These are phyloP conservation scores for Cinnamomum micranthum DNA, from an alignment of 164 flowering plant genomes.

Conservation along the genomic window DNA sequence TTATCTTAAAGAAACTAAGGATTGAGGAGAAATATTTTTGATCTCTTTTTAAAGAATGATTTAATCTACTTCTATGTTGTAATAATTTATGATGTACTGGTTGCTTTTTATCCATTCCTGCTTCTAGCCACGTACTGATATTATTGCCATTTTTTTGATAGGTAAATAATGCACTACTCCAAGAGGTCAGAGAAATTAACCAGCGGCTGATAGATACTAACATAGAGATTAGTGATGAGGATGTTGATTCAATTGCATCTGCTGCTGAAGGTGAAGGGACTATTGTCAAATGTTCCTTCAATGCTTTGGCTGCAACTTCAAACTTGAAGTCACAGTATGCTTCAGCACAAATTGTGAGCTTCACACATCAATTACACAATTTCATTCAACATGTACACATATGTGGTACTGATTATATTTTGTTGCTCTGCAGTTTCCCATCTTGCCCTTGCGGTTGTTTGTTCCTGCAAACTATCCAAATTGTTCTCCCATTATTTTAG, in stretches of 20 bases:
- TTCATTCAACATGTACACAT: too few relatives aligned
- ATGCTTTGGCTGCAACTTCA: conserved; percentile 80
- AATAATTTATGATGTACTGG: too few relatives aligned
- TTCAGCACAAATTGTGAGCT: conserved; percentile 66
- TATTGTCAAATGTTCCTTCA: conserved; percentile 73
- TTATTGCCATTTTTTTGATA: conserved; percentile 13
- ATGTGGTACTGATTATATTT: not conserved
- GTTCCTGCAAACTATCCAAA: conserved; percentile 80
- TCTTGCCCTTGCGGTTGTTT: conserved; percentile 71
- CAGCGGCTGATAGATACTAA: conserved; percentile 79
- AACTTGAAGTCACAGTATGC: conserved; percentile 65
- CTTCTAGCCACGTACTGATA: not conserved
- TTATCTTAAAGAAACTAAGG: too few relatives aligned
- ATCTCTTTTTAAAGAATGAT: too few relatives aligned
- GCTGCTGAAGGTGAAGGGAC: conserved; percentile 71
- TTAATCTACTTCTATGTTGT: too few relatives aligned
- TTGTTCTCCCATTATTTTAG: conserved; percentile 75
- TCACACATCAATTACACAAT: not conserved
- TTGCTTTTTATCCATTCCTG: not conserved
- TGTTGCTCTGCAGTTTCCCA: conserved; percentile 65
- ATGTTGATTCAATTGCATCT: conserved; percentile 48
- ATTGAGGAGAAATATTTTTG: too few relatives aligned
- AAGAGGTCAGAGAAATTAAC: conserved; percentile 78
- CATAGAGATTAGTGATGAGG: conserved; percentile 70
- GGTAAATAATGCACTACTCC: conserved; percentile 69